Conservation (phyloP, 306 rosid genomes). For the Betula pendula region DNA sequence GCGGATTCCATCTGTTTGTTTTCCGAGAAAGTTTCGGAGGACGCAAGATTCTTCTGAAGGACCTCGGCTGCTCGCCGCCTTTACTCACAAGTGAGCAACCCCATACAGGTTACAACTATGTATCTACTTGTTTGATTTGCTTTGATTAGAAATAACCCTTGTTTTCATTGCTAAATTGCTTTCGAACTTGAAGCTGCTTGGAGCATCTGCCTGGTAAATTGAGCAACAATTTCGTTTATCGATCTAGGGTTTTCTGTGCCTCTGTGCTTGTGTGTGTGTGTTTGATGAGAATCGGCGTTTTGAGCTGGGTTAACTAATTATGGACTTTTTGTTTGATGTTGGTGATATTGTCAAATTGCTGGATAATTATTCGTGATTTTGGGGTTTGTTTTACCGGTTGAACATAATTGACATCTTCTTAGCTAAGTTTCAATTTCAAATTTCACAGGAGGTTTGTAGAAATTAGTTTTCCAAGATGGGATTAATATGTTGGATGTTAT, state of each 20-base stretch:
- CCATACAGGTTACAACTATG: conserved; percentile 1
- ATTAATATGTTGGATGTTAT: conserved; percentile 9
- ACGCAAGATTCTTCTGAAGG: conserved; percentile 10
- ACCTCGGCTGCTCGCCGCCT: conserved; percentile 46
- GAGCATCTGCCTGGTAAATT: background rate
- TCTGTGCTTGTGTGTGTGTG: background rate
- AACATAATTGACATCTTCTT: background rate
- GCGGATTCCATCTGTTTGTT: conserved; percentile 6
- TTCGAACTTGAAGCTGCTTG: background rate
- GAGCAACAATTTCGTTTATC: background rate
- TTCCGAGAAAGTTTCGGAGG: conserved; percentile 24
- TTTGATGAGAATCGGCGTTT: background rate
- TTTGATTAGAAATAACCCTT: conserved; percentile 26
- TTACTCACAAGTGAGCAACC: conserved; percentile 42
- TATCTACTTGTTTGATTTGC: conserved; percentile 10
- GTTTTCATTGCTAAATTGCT: background rate
- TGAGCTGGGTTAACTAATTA: background rate
- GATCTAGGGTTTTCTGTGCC: conserved; percentile 30
- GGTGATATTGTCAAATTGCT: background rate
- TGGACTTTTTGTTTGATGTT: conserved; percentile 10
- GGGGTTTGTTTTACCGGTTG: conserved; percentile 3
- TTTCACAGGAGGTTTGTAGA: conserved; percentile 18
- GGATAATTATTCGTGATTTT: conserved; percentile 2
- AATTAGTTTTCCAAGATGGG: background rate
- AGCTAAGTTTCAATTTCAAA: conserved; percentile 11